Evolutionary conservation across 352 stramenopile species (phyloP).

Genomic region (Phytophthora citrophthora): DNA sequence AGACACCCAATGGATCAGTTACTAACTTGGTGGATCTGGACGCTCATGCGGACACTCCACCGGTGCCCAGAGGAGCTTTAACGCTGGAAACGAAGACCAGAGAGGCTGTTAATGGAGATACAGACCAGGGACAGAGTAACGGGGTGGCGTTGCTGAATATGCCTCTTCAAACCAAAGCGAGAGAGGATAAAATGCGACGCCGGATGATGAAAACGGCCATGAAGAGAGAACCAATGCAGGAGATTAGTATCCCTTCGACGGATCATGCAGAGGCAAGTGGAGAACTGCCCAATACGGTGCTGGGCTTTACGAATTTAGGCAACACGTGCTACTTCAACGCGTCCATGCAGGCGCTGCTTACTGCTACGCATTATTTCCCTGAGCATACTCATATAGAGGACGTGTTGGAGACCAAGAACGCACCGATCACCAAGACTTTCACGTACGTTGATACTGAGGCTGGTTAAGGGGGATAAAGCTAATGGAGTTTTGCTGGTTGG

Average conservation of each 20-base stretch:
- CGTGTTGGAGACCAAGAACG: constrained; percentile 62
- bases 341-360: constrained; percentile 89
- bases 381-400: constrained; percentile 57
- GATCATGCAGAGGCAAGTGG: neutral
- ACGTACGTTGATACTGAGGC: constrained; percentile 41
- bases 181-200: constrained; percentile 37
- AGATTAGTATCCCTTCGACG: constrained; percentile 15
- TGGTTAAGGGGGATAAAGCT: neutral
- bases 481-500: constrained; percentile 8
- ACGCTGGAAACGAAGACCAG: constrained; percentile 11
- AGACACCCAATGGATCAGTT: constrained; percentile 28
- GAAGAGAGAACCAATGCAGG: constrained; percentile 18
- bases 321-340: constrained; percentile 96
- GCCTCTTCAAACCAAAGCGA: constrained; percentile 38
- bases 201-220: constrained; percentile 26
- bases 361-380: constrained; percentile 84
- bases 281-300: constrained; percentile 43
- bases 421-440: constrained; percentile 90
- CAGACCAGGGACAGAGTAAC: constrained; percentile 6
- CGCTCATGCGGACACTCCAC: constrained; percentile 12
- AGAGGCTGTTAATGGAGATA: neutral
- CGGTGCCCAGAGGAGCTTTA: constrained; percentile 9
- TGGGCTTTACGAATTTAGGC: constrained; percentile 89
- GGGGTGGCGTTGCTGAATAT: constrained; percentile 35
- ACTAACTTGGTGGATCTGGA: constrained; percentile 20